Percentiles rank a stretch among this genome's conserved stretches.
These are phyloP conservation scores for Zasmidium citrigriseum DNA, from an alignment of 2,329 filamentous ascomycete genomes.

Conservation along the genomic window DNA sequence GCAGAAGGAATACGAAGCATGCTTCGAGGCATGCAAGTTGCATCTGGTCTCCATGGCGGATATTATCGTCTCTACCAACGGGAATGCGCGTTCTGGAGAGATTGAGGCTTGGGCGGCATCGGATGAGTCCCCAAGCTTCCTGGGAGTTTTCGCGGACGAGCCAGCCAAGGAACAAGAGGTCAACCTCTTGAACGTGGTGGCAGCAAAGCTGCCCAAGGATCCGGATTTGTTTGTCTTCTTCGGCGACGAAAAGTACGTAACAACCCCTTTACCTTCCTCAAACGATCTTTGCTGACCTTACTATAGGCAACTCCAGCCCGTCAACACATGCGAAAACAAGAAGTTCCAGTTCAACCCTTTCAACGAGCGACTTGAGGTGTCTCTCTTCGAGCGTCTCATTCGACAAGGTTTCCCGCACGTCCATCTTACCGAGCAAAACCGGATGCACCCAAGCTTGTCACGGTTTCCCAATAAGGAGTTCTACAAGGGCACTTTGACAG, in stretches of 20 bases:
- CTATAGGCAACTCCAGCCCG: not conserved
- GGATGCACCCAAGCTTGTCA: conserved; percentile 5
- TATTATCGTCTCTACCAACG: conserved; percentile 7
- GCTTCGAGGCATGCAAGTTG: conserved; percentile 3
- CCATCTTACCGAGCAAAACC: conserved; percentile 1
- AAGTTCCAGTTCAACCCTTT: conserved; percentile 6
- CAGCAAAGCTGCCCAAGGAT: not conserved
- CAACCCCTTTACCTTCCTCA: not conserved
- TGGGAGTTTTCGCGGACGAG: conserved; percentile 21
- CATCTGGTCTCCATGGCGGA: not conserved
- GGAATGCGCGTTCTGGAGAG: not conserved
- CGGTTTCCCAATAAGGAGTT: not conserved
- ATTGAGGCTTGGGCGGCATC: not conserved
- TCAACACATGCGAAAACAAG: not conserved
- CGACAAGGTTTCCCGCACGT: conserved; percentile 4
- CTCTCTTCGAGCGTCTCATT: conserved; percentile 3
- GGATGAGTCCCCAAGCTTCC: no score
- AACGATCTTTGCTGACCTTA: not conserved
- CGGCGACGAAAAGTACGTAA: conserved; percentile 6
- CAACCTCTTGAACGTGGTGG: conserved; percentile 17
- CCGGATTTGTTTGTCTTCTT: conserved; percentile 4
- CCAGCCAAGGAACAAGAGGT: conserved; percentile 19
- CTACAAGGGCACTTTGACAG: not conserved
- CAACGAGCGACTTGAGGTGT: not conserved
- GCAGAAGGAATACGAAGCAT: not conserved